Percentiles rank a stretch among this genome's conserved stretches.
phyloP scores from a whole-genome alignment of 75 land plant species.

The Pinus albicaulis region DNA sequence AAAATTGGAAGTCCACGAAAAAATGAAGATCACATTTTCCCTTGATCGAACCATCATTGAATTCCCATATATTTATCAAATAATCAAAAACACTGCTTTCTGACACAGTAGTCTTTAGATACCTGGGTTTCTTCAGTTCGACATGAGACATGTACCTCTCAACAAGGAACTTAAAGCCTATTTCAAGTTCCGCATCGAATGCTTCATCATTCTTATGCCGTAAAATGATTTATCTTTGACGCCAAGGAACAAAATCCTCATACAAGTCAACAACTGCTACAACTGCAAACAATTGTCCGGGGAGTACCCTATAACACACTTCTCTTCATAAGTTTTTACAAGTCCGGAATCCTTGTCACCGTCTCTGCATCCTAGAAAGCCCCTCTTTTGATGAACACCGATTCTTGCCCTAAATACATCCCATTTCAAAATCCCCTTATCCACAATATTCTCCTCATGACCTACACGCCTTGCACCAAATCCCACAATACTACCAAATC shows the following conservation, averaged over 20 bases:
- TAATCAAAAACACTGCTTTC: slow-evolving; percentile 80
- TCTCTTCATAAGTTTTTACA: no score
- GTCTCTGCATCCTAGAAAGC: no score
- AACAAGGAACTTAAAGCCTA: slow-evolving; percentile 93
- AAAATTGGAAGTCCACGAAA: slow-evolving; percentile 86
- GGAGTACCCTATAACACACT: slow-evolving; percentile 51
- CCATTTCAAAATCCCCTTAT: not conserved
- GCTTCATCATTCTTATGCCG: slow-evolving; percentile 56
- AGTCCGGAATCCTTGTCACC: no score
- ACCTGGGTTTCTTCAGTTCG: slow-evolving; percentile 62
- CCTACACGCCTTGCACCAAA: not conserved
- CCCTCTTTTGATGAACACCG: not conserved
- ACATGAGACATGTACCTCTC: slow-evolving; percentile 95
- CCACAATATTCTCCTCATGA: not conserved
- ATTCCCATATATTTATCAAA: slow-evolving; percentile 88
- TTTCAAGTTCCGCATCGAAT: slow-evolving; percentile 93
- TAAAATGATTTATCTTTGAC: slow-evolving; percentile 68
- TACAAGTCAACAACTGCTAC: slow-evolving; percentile 98
- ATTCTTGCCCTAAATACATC: not conserved
- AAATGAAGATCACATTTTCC: slow-evolving; percentile 85
- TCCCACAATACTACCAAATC: not conserved
- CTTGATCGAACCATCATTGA: slow-evolving; percentile 85
- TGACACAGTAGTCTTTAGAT: slow-evolving; percentile 70
- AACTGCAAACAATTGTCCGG: slow-evolving; percentile 86
- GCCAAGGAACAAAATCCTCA: slow-evolving; percentile 97